Percentiles rank a stretch among this genome's conserved stretches.
phyloP scores from a whole-genome alignment of 208 protist genomes.

The Endotrypanum monterogeii region DNA sequence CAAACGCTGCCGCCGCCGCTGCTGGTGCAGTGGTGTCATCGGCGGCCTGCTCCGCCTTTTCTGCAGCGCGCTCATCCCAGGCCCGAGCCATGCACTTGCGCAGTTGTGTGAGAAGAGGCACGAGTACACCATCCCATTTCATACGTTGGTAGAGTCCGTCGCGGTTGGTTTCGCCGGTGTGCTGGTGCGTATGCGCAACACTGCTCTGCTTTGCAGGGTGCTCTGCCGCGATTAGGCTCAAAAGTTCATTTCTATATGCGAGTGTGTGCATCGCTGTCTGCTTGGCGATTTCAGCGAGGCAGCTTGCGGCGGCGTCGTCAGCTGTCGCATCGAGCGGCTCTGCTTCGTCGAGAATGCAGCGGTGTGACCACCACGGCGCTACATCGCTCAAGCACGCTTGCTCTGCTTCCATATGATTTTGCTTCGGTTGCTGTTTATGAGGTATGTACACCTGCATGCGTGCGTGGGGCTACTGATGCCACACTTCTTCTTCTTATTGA shows the following conservation, averaged over 20 bases:
- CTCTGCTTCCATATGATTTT: neutral
- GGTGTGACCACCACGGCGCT: conserved; percentile 60
- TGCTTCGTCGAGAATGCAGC: conserved; percentile 43
- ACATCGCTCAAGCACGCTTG: neutral
- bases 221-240: neutral
- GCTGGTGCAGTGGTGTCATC: conserved; percentile 7
- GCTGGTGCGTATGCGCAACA: neutral
- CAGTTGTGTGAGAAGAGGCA: conserved; percentile 27
- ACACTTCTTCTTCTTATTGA: neutral
- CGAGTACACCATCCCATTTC: conserved; percentile 18
- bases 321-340: conserved; percentile 39
- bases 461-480: neutral
- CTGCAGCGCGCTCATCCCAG: conserved; percentile 40
- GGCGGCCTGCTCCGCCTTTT: conserved; percentile 27
- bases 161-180: neutral
- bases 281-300: conserved; percentile 17
- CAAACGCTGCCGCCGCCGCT: neutral
- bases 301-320: conserved; percentile 31
- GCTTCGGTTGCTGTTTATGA: neutral
- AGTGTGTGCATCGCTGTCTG: conserved; percentile 18
- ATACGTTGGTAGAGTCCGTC: conserved; percentile 8
- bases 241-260: neutral
- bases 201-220: neutral
- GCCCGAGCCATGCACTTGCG: conserved; percentile 38
- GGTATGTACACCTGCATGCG: neutral